A percentile compares a stretch with the other conserved stretches of the same genome.
Conservation (phyloP, 306 rosid genomes). For the Pterocarpus santalinus region DNA sequence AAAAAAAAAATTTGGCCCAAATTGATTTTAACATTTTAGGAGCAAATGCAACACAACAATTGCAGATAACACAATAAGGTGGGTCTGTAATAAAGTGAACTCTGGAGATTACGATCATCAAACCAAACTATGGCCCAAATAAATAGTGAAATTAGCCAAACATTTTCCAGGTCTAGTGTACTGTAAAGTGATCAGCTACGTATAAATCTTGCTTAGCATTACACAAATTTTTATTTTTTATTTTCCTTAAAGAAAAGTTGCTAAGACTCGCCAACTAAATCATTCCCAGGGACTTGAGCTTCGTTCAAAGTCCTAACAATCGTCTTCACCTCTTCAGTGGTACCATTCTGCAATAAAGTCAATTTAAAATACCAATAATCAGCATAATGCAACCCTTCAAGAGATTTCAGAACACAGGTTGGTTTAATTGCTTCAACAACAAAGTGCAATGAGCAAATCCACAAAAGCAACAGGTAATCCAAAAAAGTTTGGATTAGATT, state of each 20-base stretch:
- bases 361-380: not conserved
- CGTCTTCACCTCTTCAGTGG: slow-evolving; percentile 70
- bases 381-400: not conserved
- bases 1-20: too few species aligned
- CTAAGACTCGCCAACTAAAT: slow-evolving; percentile 68
- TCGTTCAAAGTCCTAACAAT: slow-evolving; percentile 64
- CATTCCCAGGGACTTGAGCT: slow-evolving; percentile 67
- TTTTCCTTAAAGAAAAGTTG: not conserved
- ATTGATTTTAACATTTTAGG: too few species aligned
- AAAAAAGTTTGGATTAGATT: too few species aligned
- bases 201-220: not conserved
- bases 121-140: too few species aligned
- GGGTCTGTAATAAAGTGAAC: too few species aligned
- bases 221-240: not conserved
- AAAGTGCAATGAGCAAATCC: too few species aligned
- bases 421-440: not conserved
- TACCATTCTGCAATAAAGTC: slow-evolving; percentile 61
- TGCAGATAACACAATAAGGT: too few species aligned
- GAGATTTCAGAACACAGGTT: not conserved
- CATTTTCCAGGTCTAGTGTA: too few species aligned
- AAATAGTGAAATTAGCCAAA: too few species aligned
- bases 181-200: not conserved
- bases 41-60: too few species aligned
- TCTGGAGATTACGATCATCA: too few species aligned
- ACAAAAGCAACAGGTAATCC: too few species aligned